phyloP scores from a whole-genome alignment of 768 basidiomycete genomes.

The Kondoa subrosea region DNA sequence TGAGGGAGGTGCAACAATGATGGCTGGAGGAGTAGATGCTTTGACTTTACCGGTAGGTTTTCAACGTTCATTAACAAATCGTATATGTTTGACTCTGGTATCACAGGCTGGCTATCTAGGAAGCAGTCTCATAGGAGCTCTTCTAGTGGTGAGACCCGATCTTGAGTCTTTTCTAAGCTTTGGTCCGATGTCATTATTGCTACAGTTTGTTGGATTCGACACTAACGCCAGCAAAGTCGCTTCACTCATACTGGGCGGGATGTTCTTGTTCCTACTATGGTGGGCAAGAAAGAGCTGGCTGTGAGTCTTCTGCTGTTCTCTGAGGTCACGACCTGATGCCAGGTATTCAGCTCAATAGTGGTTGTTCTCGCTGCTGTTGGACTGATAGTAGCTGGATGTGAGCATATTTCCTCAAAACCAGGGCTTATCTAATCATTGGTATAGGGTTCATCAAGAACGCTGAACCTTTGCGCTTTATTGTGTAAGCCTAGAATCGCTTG shows the following conservation, averaged over 20 bases:
- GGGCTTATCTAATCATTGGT: not conserved
- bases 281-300: conserved; percentile 44
- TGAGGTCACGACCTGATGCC: conserved; percentile 38
- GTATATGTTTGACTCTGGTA: too few species aligned
- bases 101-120: conserved; percentile 34
- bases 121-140: conserved; percentile 64
- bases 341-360: conserved; percentile 45
- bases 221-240: conserved; percentile 78
- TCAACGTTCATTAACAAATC: too few species aligned
- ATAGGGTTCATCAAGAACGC: conserved; percentile 55
- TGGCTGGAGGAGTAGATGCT: conserved; percentile 71
- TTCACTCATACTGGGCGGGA: conserved; percentile 57
- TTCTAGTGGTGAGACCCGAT: conserved; percentile 38
- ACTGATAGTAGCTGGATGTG: conserved; percentile 53
- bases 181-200: too few species aligned
- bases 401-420: not conserved
- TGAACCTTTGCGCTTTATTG: conserved; percentile 58
- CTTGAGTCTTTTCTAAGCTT: conserved; percentile 17
- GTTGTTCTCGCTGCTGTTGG: conserved; percentile 64
- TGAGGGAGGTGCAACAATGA: conserved; percentile 69
- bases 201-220: too few species aligned
- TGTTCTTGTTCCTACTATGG: conserved; percentile 77
- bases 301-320: conserved; percentile 30
- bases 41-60: conserved; percentile 37
- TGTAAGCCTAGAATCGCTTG: conserved; percentile 29